Evolutionary conservation across 2,329 filamentous ascomycete genomes (phyloP).

Genomic region (Penicillium nordicum): DNA sequence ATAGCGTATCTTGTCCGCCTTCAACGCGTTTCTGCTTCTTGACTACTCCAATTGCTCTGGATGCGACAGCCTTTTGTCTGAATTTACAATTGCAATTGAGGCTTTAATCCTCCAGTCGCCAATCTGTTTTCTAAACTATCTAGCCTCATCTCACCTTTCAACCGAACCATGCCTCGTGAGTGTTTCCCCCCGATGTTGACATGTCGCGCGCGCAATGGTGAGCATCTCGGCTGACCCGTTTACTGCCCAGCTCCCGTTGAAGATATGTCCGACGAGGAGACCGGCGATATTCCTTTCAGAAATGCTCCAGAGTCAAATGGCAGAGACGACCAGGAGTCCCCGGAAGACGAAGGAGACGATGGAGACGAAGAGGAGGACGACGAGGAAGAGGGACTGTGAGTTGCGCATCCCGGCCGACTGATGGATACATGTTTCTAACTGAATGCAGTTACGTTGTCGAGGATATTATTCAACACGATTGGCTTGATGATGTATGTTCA

Average conservation of each 20-base stretch:
- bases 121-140: slow-evolving; percentile 33
- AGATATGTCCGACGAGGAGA: slow-evolving; percentile 38
- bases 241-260: slow-evolving; percentile 28
- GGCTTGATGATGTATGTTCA: slow-evolving; percentile 32
- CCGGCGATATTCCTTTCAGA: slow-evolving; percentile 39
- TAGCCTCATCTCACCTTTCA: slow-evolving; percentile 19
- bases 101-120: slow-evolving; percentile 16
- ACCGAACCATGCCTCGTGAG: slow-evolving; percentile 42
- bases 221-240: slow-evolving; percentile 14
- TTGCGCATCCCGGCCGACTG: slow-evolving; percentile 8
- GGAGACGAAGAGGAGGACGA: slow-evolving; percentile 21
- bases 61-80: not conserved
- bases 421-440: slow-evolving; percentile 12
- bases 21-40: slow-evolving; percentile 24
- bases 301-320: slow-evolving; percentile 25
- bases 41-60: slow-evolving; percentile 2
- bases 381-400: slow-evolving; percentile 36
- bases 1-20: slow-evolving; percentile 30
- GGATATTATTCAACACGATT: slow-evolving; percentile 38
- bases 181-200: slow-evolving; percentile 13
- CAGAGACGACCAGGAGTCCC: slow-evolving; percentile 11
- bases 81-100: slow-evolving; percentile 2
- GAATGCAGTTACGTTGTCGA: slow-evolving; percentile 41
- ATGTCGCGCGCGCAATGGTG: slow-evolving; percentile 4
- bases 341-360: slow-evolving; percentile 12